Evolutionary conservation across 23 red algal species (phyloP), one percentile per base, ranked within the genome.

Genomic region (Chondrus crispus): DNA sequence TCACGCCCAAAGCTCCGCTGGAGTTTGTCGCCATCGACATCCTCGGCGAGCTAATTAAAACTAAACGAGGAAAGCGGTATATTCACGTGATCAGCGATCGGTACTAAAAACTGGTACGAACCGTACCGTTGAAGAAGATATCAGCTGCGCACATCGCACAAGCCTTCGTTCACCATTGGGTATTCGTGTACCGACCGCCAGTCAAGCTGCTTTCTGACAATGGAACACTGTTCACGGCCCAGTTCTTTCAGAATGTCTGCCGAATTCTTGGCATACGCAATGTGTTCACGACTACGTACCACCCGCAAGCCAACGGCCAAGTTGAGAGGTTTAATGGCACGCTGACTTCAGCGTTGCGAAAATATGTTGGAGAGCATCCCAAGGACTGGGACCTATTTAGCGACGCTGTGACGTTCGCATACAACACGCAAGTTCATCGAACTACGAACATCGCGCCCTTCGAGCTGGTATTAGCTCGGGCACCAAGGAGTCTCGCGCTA

Each of bases 291-390:
- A 66, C 29, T 3, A 87, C 38, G 37, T 87, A 66, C 5, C 82
- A 41, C 39, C 63, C 82, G 40, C 82, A 72, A 8, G 22, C 29
- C 16, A 87, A 87, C 82, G 82, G 58, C 5, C 62, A 87, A 51
- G 63, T 87, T 37, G 82, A 87, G 54, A 55, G 82, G 26, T 87
- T 70, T 58, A 87, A 87, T 64, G 29, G 82, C 22, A 36, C 54
- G 24, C 32, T 66, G 28, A 32, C 71, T 20, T 33, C 40, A n/a
- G 40, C 52, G 63, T 58, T 87, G 71, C 54, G 4, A 18, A 55
- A 87, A 24, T 75, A 13, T 52, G 63, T 87, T 29, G 40, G 40
- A 39, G 47, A 62, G 26, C 35, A 66, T 35, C 60, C 5, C 22
- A 46, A 52, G 38, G 62, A 70, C 32, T 87, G 82, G 82, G 7